A percentile compares a stretch with the other conserved stretches of the same genome.
Conservation (phyloP, 805 yeast species). For the Yarrowia phangngaensis region DNA sequence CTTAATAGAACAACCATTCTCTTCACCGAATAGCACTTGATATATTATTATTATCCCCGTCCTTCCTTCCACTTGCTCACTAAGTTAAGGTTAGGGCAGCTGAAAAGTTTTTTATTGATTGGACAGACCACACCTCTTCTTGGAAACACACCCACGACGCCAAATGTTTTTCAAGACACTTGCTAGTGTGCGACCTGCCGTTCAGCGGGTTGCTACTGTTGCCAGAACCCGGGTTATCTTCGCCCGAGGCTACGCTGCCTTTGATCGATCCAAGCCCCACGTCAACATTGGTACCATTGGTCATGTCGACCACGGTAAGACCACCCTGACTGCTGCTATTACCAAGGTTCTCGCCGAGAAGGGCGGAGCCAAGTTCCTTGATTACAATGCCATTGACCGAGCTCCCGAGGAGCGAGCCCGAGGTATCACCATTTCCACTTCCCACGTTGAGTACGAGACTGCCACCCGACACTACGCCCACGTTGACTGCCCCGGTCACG, state of each 20-base stretch:
- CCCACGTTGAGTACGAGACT: conserved; percentile 97
- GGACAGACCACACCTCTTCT: neutral
- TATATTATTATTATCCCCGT: too few species aligned
- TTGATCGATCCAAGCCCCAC: conserved; percentile 94
- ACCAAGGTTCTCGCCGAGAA: conserved; percentile 84
- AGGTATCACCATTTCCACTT: conserved; percentile 97
- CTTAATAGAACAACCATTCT: too few species aligned
- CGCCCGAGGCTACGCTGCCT: conserved; percentile 46
- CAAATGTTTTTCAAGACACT: conserved; percentile 20
- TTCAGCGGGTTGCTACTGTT: conserved; percentile 14
- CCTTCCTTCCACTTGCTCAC: neutral
- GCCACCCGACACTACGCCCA: conserved; percentile 94
- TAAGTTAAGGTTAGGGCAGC: conserved; percentile 3
- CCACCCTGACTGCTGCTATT: conserved; percentile 97
- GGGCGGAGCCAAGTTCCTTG: conserved; percentile 93
- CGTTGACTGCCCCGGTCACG: conserved; percentile 98
- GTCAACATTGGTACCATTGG: conserved; percentile 97
- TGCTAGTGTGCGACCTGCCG: conserved; percentile 25
- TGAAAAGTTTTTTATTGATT: conserved; percentile 19
- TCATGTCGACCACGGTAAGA: conserved; percentile 98
- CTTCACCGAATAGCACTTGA: too few species aligned
- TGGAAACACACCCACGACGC: conserved; percentile 4
- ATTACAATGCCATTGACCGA: conserved; percentile 88
- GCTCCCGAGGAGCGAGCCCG: conserved; percentile 99
- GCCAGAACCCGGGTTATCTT: conserved; percentile 17